These are phyloP conservation scores for Aspergillus pseudotamarii DNA, from an alignment of 2,329 filamentous ascomycete genomes.

Conservation along the genomic window DNA sequence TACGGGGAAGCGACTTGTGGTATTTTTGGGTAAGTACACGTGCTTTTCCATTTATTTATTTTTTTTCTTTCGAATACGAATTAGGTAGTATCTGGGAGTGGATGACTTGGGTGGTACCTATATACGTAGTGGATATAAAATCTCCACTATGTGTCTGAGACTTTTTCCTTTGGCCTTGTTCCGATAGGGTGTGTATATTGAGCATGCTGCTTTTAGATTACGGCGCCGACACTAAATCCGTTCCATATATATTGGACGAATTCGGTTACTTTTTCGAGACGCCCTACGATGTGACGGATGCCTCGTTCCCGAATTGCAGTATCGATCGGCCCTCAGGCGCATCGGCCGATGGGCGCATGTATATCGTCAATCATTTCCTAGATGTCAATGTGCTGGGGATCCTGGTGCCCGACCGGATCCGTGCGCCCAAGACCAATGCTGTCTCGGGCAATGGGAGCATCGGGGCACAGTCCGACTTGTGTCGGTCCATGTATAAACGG, in stretches of 20 bases:
- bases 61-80: background rate
- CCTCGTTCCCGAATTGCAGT: constrained; percentile 45
- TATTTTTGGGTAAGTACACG: constrained; percentile 42
- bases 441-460: constrained; percentile 47
- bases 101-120: background rate
- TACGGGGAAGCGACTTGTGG: constrained; percentile 46
- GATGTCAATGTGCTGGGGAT: constrained; percentile 47
- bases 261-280: constrained; percentile 53
- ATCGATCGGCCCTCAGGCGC: constrained; percentile 48
- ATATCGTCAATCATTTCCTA: constrained; percentile 54
- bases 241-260: constrained; percentile 48
- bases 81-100: background rate
- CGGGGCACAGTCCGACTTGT: constrained; percentile 44
- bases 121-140: background rate
- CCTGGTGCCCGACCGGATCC: constrained; percentile 45
- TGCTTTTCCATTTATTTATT: background rate
- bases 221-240: constrained; percentile 39
- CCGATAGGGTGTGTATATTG: background rate
- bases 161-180: background rate
- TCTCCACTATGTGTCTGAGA: background rate
- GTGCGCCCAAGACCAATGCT: constrained; percentile 47
- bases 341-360: constrained; percentile 45
- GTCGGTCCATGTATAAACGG: constrained; percentile 41
- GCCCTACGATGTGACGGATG: constrained; percentile 45
- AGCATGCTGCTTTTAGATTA: constrained; percentile 35